phyloP scores from a whole-genome alignment of 371 early-diverging fungal genomes.

The Mucor lusitanicus region DNA sequence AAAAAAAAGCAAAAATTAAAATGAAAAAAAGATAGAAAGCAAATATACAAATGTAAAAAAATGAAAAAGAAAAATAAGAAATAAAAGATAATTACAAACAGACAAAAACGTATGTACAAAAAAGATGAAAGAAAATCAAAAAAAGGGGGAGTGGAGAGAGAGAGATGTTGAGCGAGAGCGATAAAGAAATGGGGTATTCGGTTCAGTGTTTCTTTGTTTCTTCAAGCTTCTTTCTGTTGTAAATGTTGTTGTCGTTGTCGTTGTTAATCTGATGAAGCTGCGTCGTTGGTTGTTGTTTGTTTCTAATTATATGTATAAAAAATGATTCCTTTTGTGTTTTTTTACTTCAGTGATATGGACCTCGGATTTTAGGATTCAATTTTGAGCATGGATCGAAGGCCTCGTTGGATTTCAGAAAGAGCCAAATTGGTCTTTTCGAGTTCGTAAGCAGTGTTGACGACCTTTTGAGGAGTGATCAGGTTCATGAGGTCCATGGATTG shows the following conservation, averaged over 20 bases:
- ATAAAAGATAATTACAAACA: conserved; percentile 9
- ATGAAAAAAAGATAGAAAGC: conserved; percentile 5
- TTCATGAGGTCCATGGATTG: conserved; percentile 37
- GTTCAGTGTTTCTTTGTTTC: background rate
- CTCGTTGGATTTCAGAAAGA: conserved; percentile 51
- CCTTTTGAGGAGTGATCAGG: conserved; percentile 26
- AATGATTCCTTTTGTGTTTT: conserved; percentile 1
- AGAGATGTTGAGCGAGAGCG: background rate
- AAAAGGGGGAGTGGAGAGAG: background rate
- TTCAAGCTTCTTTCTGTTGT: background rate
- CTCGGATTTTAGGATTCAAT: conserved; percentile 33
- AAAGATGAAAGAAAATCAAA: conserved; percentile 10
- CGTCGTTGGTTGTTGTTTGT: conserved; percentile 4
- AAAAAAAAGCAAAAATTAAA: conserved; percentile 5
- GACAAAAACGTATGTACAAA: conserved; percentile 14
- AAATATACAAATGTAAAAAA: conserved; percentile 6
- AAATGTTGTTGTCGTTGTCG: conserved; percentile 1
- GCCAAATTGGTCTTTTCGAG: conserved; percentile 26
- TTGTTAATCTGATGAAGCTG: background rate
- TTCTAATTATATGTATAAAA: conserved; percentile 1
- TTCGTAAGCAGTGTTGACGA: conserved; percentile 28
- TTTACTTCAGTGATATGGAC: conserved; percentile 8
- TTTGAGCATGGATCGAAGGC: conserved; percentile 50
- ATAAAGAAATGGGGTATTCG: background rate
- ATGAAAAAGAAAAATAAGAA: conserved; percentile 5